Base-by-base conservation (phyloP, 192 early-diverging fungal species). In the Umbelopsis sp. region DNA sequence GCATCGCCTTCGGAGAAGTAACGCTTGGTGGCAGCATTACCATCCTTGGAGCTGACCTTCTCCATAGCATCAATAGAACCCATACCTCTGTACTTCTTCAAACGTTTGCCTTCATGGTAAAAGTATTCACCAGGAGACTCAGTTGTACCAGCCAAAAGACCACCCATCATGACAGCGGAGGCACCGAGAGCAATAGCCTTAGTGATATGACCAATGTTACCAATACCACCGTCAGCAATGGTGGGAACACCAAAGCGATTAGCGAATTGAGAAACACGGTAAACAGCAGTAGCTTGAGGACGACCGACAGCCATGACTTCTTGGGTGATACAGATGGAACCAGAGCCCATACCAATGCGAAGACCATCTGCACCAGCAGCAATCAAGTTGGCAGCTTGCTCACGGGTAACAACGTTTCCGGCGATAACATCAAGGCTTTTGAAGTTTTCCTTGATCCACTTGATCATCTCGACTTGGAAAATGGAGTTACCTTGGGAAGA, bases 51-150 rank as follows among this genome's bases (percentile, higher is more conserved):
- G 51, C 76, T 75, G 51, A 81, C 83, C 70, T 80, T 83, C 66
- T 86, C 84, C 97, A 99, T 99, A 45, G 97, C 97, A 78, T 99
- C 97, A 45, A 99, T 85, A 13, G 93, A 94, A 12, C 97, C 97
- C 97, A 99, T 99, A 67, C 97, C 97, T 71, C 97, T 95, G 90
- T 99, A 99, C 85, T 93, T 94, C 84, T 99, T 99, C 74, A 99
- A 80, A 49, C 96, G 90, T 85, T 97, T 90, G 68, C 97, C 97
- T 49, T 99, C 95, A 75, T 95, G 89, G 89, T 95, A 99, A 76
- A 95, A 99, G 91, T 97, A 99, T 68, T 96, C 95, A 51, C 97
- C 97, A 41, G 97, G 97, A 23, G 95, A 90, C 81, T 99, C 97
- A 50, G 91, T 85, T 20, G 95, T 97, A 33, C 97, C 97, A 41